phyloP scores from a whole-genome alignment of 2,329 filamentous ascomycete genomes.

The Coniochaeta sp. region DNA sequence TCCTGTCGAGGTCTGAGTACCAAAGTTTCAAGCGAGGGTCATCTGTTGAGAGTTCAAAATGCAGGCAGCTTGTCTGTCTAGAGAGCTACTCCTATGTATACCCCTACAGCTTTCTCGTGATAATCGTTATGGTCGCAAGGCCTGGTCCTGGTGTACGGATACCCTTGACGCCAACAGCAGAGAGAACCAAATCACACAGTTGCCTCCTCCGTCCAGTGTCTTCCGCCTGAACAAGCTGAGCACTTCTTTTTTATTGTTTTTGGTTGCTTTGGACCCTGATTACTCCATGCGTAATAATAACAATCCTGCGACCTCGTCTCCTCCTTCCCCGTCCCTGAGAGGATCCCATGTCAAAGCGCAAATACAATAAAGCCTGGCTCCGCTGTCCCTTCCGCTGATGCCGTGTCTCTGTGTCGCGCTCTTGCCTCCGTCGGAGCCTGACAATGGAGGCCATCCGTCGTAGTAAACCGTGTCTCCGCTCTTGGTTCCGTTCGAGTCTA shows the following conservation, averaged over 20 bases:
- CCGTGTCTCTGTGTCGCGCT: neutral
- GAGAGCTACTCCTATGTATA: neutral
- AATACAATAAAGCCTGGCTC: neutral
- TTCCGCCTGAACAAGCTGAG: neutral
- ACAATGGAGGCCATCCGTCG: neutral
- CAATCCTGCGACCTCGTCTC: neutral
- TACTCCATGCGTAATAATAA: neutral
- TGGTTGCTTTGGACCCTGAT: neutral
- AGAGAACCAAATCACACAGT: neutral
- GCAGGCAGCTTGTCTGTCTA: neutral
- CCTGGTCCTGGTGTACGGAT: neutral
- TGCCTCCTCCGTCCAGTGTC: neutral
- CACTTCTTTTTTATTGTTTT: neutral
- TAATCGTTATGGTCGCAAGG: neutral
- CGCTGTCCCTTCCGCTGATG: neutral
- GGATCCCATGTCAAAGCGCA: neutral
- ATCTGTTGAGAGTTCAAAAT: neutral
- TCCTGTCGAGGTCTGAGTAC: too few species aligned
- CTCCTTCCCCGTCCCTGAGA: neutral
- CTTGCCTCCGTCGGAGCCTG: neutral
- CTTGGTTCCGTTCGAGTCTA: neutral
- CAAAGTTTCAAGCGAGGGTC: too few species aligned
- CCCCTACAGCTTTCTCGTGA: neutral
- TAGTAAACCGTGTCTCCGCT: conserved; percentile 2
- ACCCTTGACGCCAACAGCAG: neutral